Evolutionary conservation across 352 stramenopile species (phyloP), one percentile per base, ranked within the genome.

Genomic region (Pythium brachiatum): DNA sequence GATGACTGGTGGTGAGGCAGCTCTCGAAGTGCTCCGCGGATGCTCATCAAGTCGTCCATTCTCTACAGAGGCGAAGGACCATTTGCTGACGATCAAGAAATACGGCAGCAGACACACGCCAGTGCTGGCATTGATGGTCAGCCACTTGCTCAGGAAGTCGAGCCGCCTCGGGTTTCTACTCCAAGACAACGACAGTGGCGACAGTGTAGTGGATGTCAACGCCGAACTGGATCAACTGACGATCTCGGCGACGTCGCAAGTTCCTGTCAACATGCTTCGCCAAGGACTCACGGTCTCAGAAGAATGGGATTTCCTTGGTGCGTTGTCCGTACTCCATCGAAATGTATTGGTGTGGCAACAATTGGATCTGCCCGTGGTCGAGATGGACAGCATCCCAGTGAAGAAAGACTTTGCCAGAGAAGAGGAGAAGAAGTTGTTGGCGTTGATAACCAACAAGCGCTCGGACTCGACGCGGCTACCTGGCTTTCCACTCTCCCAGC

Each of bases 111-210:
- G 58, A 27, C 53, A 26, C 32, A 62, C 46, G 25, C 52, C 60
- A 2, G 53, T 59, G 44, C 44, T 68, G 4, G 36, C 53, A 15
- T 23, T 68, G 5, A 8, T 62, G 23, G 57, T 52, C 0, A 36
- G 50, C 2, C 9, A 59, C 31, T 43, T 70, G 23, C 31, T 66
- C 29, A 31, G 65, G 18, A 66, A 70, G 25, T 66, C 63, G 7
- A 25, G 25, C 16, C 57, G 53, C 12, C 66, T 79, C 15, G 62
- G 56, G 1, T 85, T 83, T 51, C 43, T 88, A n/a, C 72, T 82
- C 29, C n/a, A 48, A 27, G 55, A 59, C 34, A 31, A 51, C 18
- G 41, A 64, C 12, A 9, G 5, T 13, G 41, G 60, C 11, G 43
- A 65, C 21, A 16, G 29, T 18, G 4, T 5, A 3, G 15, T 50